Percentiles rank a stretch among this genome's conserved stretches.
Evolutionary conservation across 2,329 filamentous ascomycete genomes (phyloP).

Genomic region (Stemphylium beticola): DNA sequence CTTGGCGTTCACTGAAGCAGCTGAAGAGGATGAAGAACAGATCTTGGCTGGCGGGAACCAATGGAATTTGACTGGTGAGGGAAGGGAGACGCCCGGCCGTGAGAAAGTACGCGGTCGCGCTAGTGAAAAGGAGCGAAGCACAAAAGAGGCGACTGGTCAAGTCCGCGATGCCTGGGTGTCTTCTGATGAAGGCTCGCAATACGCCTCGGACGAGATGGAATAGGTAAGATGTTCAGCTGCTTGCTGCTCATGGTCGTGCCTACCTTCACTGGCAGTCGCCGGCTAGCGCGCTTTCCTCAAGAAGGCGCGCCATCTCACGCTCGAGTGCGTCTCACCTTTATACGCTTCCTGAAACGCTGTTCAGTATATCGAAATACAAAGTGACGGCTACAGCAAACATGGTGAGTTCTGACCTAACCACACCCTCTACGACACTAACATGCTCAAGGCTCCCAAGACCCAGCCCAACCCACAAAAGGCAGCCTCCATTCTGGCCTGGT

Average conservation of each 20-base stretch:
- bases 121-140: background rate
- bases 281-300: background rate
- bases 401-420: slow-evolving; percentile 8
- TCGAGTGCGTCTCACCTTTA: too few species aligned
- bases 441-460: slow-evolving; percentile 58
- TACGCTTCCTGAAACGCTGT: too few species aligned
- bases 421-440: slow-evolving; percentile 13
- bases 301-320: too few species aligned
- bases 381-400: background rate
- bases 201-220: background rate
- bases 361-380: too few species aligned
- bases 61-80: background rate
- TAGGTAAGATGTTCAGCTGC: background rate
- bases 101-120: background rate
- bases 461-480: slow-evolving; percentile 65
- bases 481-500: slow-evolving; percentile 63
- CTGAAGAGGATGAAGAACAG: slow-evolving; percentile 23
- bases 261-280: background rate
- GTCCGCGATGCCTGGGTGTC: background rate
- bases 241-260: background rate
- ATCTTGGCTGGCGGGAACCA: background rate
- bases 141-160: background rate
- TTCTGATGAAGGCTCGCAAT: background rate
- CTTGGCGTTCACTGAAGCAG: slow-evolving; percentile 71
- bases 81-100: background rate